Evolutionary conservation across 2,329 filamentous ascomycete genomes (phyloP).

Genomic region (Diaporthe aspalathi): DNA sequence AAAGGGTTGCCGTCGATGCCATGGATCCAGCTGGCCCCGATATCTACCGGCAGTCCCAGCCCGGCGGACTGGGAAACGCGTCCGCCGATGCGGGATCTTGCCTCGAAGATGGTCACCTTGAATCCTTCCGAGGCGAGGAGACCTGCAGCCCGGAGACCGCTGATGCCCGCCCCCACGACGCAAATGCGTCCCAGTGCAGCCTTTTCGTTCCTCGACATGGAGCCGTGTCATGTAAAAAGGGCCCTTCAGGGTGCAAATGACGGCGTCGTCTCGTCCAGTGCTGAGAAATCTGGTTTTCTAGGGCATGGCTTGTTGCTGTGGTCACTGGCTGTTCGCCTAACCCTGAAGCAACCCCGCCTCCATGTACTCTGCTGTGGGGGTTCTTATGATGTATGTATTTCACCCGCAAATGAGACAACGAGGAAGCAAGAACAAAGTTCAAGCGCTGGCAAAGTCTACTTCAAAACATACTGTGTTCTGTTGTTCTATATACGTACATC

Average conservation of each 20-base stretch:
- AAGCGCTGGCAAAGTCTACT: no score
- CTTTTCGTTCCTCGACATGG: background rate
- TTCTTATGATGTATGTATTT: no score
- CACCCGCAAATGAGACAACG: no score
- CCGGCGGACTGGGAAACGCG: background rate
- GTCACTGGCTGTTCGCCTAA: no score
- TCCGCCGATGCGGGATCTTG: background rate
- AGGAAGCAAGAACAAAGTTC: no score
- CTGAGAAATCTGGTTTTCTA: background rate
- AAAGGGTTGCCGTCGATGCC: background rate
- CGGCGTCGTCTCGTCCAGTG: background rate
- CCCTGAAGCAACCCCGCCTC: no score
- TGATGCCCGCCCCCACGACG: slow-evolving; percentile 5
- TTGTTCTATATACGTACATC: no score
- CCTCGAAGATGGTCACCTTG: slow-evolving; percentile 4
- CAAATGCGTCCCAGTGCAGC: background rate
- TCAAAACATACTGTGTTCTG: no score
- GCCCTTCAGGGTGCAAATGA: no score
- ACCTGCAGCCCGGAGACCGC: background rate
- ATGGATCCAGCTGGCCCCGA: slow-evolving; percentile 4
- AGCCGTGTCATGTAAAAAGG: background rate
- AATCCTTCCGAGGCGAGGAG: background rate
- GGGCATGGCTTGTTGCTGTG: background rate
- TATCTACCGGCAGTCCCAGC: background rate
- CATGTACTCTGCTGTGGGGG: no score